Base-by-base conservation (phyloP, 345 rosid genomes). In the Eucalyptus sp. region DNA sequence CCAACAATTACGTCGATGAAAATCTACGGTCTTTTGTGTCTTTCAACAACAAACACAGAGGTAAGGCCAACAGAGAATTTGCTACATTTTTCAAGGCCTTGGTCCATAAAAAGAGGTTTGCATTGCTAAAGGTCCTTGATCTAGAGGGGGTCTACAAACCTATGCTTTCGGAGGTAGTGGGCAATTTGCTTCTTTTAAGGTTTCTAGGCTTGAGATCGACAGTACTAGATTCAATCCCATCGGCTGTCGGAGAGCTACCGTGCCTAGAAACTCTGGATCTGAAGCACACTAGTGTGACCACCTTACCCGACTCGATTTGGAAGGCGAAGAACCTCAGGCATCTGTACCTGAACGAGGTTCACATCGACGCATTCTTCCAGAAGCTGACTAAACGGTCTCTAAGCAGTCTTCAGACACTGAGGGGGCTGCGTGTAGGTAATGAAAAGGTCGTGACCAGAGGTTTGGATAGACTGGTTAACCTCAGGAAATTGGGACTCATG, bases 81-180 rank as follows among this genome's bases (percentile, higher is more conserved):
- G 90, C 22, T 25, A 60, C 51, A 15, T 80, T 92, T 50, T 81
- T 92, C 0, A 79, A 48, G 14, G 46, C 66, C 76, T 48, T 86
- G 15, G 60, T 87, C 22, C 3, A 2, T 4, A 86, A 46, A 18
- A 87, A 68, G 87, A 37, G 90, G 22, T 87, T 79, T 50, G 90
- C 87, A n/a, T 86, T 91, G 88, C 88, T 93, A 16, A 91, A 48
- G 52, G 88, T 92, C 43, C 92, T 93, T 33, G 94, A 93, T 89
- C 91, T 93, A 1, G 94, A 93, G 79, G 86, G 87, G 2, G 92
- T 92, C 3, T 91, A 93, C 91, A 93, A 92, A 50, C 93, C 94
- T 6, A 22, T 18, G 50, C 89, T 92, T 4, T 89, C 94, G 1
- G 37, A 90, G 37, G 29, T 90, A 17, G 84, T 92, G 6, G 90